Evolutionary conservation across 345 rosid genomes (phyloP), one percentile per base, ranked within the genome.

Genomic region (Gossypioides kirkii): DNA sequence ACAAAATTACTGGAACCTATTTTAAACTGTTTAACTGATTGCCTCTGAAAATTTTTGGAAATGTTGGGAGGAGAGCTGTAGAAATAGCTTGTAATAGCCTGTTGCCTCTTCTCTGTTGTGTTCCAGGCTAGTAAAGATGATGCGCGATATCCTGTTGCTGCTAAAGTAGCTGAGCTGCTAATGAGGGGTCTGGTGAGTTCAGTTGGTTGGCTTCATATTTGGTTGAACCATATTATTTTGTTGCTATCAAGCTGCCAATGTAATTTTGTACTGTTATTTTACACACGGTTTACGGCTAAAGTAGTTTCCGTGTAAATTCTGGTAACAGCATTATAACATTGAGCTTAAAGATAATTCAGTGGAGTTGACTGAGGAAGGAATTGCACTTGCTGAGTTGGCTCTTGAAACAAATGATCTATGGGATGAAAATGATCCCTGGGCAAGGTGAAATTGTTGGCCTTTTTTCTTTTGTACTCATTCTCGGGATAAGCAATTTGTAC

Each of bases 381-480:
- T 94, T 81, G 75, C 79, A 45, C 96, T 94, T 61, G 91, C 98
- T 62, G 98, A 94, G 88, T 83, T 87, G 93, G 98, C 96, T 78
- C 97, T 94, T 72, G 97, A 91, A 80, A 94, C 98, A 54, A 80
- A 82, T 81, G 98, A 94, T 79, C 82, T 94, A 61, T 94, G 98
- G 98, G 96, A 91, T 76, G 98, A 94, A 78, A 94, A 86, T 85
- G 97, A 94, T 79, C 98, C 93, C 62, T 94, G 98, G 97, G 98
- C 98, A 22, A 94, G 97, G 98, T 91, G 80, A 78, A 54, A 46
- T 55, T 16, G 36, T 61, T 65, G 58, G 17, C 11, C 65, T 74
- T 74, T 53, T 68, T 64, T 66, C 47, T 70, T 81, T 71, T 64
- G 11, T 32, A 58, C 17, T 50, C 72, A 18, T 61, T 73, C 23